Base-by-base conservation (phyloP, 805 yeast genomes). In the Metschnikowia corniflorae region DNA sequence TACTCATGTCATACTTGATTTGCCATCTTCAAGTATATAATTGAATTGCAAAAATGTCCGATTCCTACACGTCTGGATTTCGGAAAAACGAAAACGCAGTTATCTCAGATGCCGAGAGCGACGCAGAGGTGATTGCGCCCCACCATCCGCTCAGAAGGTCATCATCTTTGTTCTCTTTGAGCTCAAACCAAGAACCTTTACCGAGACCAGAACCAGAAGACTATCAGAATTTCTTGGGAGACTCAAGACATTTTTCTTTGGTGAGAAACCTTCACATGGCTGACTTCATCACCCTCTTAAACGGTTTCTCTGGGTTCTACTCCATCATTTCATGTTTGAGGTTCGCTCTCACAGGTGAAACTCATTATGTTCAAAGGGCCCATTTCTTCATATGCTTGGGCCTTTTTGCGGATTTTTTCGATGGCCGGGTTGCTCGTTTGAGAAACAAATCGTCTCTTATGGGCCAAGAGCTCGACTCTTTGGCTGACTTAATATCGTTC, bases 381-480 rank as follows among this genome's bases (percentile, higher is more conserved):
- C 89, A 88, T 65, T 80, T 83, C 47, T 87, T 85, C 64, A 86
- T 88, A 29, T 72, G 85, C n/a, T 68, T 91, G 49, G 98, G 98
- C 5, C 76, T 91, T 54, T 87, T 93, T 58, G 91, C 91, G 60
- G 98, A 91, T 61, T 88, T 93, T 59, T 85, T 93, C 59, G 98
- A 93, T 59, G 98, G 98, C 23, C 79, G 95, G 53, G 98, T 91
- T 6, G 98, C 98, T 4, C 77, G 98, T 55, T 75, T 93, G 66
- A 78, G 96, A 65, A 84, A 88, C 59, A 87, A 89, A 66, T 77
- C 95, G 2, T 82, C 94, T 9, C 72, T 93, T 37, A 86, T 93
- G 85, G 98, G 98, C 43, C 97, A 93, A 63, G 98, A 93, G 65
- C 76, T 93, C 53, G 98, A 93, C 58, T 89, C 97, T 1, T 73